phyloP scores from a whole-genome alignment of 495 filamentous ascomycete species.

The Aspergillus saccharolyticus region DNA sequence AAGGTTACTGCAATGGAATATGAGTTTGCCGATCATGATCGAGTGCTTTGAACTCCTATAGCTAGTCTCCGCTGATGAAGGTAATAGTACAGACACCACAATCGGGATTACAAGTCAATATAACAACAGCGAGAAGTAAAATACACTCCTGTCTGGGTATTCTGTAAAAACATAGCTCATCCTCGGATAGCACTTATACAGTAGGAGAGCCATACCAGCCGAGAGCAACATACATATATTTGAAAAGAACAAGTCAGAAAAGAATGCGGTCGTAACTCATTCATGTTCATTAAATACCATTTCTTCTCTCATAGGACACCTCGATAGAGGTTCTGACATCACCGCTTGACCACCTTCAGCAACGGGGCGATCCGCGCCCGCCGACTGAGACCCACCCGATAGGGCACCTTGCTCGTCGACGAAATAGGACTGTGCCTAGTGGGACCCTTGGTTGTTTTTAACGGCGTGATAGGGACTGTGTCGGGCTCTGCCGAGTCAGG shows the following conservation, averaged over 20 bases:
- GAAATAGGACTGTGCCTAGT: constrained; percentile 46
- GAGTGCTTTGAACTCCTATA: too few species aligned
- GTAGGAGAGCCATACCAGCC: neutral
- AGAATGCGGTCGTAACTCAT: neutral
- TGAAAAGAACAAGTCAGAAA: neutral
- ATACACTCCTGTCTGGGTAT: neutral
- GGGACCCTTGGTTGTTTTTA: constrained; percentile 24
- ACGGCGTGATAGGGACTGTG: neutral
- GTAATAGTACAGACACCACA: neutral
- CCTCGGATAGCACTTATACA: neutral
- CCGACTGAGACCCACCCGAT: constrained; percentile 64
- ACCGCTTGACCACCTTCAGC: constrained; percentile 59
- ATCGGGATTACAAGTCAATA: neutral
- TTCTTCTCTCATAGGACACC: neutral
- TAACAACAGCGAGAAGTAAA: neutral
- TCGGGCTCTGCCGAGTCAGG: too few species aligned
- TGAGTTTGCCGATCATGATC: too few species aligned
- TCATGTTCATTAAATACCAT: neutral
- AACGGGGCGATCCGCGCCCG: constrained; percentile 60
- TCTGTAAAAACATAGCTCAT: neutral
- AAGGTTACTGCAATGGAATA: neutral
- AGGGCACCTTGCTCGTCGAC: constrained; percentile 51
- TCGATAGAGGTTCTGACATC: constrained; percentile 10
- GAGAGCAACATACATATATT: neutral
- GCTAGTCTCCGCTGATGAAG: too few species aligned